These are phyloP conservation scores for Halenospora varia DNA, from an alignment of 495 filamentous ascomycete species.

Conservation along the genomic window DNA sequence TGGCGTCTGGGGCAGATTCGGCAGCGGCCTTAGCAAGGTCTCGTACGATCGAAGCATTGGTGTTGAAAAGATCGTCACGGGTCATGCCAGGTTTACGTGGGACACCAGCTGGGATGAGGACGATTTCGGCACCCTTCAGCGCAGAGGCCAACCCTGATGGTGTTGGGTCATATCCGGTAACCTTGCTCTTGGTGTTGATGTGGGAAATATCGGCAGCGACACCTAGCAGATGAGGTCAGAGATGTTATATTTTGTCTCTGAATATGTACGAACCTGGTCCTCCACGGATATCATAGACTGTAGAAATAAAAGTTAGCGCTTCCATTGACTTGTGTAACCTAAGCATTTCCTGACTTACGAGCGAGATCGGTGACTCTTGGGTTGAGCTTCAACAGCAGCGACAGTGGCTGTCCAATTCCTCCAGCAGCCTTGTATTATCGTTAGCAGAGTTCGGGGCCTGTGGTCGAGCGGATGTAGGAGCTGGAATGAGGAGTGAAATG, in stretches of 20 bases:
- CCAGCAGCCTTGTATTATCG: too few species aligned
- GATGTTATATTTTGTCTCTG: too few species aligned
- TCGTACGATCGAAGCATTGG: conserved; percentile 98
- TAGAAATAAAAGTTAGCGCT: neutral
- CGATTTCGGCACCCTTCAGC: conserved; percentile 83
- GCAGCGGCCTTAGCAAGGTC: conserved; percentile 96
- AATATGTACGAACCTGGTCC: conserved; percentile 74
- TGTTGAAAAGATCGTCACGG: conserved; percentile 99
- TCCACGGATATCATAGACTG: conserved; percentile 95
- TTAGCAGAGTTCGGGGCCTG: too few species aligned
- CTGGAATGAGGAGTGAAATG: too few species aligned
- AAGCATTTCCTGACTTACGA: neutral
- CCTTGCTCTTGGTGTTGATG: conserved; percentile 97
- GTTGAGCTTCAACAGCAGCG: conserved; percentile 97
- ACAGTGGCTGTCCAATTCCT: conserved; percentile 97
- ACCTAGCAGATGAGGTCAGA: conserved; percentile 52
- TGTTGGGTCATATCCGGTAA: conserved; percentile 82
- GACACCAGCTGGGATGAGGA: conserved; percentile 96
- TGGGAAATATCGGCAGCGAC: conserved; percentile 96
- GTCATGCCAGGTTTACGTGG: conserved; percentile 99
- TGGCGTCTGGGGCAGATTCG: conserved; percentile 84
- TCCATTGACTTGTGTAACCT: neutral
- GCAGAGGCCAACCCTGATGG: conserved; percentile 68
- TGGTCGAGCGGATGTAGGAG: too few species aligned
- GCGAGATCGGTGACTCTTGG: conserved; percentile 47